phyloP scores from a whole-genome alignment of 1,139 yeast genomes.

The Tardiomyces blankii region DNA sequence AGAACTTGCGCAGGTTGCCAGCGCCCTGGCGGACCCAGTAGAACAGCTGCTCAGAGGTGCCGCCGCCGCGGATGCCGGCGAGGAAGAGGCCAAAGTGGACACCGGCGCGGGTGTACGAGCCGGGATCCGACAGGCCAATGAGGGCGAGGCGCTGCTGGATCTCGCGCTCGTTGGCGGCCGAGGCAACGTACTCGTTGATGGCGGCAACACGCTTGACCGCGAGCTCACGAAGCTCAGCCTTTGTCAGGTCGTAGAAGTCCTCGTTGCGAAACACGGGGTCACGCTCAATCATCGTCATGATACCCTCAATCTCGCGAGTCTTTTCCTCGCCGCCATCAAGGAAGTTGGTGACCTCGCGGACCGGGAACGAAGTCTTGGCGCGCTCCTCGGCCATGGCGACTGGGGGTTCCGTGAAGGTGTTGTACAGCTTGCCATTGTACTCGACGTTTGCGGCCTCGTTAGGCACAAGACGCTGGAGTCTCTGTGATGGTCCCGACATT shows the following conservation, averaged over 20 bases:
- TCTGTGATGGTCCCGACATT: not conserved
- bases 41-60: slow-evolving; percentile 45
- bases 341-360: slow-evolving; percentile 39
- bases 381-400: slow-evolving; percentile 38
- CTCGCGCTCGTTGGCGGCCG: slow-evolving; percentile 32
- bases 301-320: slow-evolving; percentile 34
- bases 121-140: slow-evolving; percentile 41
- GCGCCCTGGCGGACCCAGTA: slow-evolving; percentile 79
- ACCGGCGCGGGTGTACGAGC: slow-evolving; percentile 55
- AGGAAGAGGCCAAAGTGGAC: slow-evolving; percentile 65
- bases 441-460: slow-evolving; percentile 19
- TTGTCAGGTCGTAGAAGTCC: slow-evolving; percentile 42
- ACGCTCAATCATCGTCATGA: slow-evolving; percentile 38
- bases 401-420: slow-evolving; percentile 28
- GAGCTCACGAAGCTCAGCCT: slow-evolving; percentile 38
- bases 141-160: slow-evolving; percentile 28
- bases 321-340: slow-evolving; percentile 43
- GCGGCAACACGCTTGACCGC: slow-evolving; percentile 42
- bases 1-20: slow-evolving; percentile 47
- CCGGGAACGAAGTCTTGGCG: slow-evolving; percentile 33
- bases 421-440: slow-evolving; percentile 19
- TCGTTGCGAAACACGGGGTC: slow-evolving; percentile 45
- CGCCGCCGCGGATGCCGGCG: slow-evolving; percentile 61
- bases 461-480: slow-evolving; percentile 1
- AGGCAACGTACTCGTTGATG: slow-evolving; percentile 35